These are phyloP conservation scores for Cordyceps sp. DNA, from an alignment of 2,329 filamentous ascomycete genomes.

Conservation along the genomic window DNA sequence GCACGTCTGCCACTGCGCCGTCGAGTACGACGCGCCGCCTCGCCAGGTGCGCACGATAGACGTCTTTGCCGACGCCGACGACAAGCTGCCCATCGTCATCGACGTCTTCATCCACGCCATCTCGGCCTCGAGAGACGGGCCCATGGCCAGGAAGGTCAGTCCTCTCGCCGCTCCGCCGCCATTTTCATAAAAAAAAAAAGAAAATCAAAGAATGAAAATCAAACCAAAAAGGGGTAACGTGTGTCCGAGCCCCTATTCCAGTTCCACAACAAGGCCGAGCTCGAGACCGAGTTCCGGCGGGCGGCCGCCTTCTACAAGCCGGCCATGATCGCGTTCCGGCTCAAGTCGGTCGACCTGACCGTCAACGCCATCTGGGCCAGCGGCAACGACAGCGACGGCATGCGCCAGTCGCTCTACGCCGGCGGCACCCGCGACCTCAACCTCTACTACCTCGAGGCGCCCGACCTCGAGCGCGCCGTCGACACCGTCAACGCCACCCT, in stretches of 20 bases:
- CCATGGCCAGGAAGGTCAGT: background rate
- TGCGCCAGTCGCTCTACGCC: background rate
- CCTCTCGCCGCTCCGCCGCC: background rate
- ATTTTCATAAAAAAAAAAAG: background rate
- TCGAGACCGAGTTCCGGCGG: background rate
- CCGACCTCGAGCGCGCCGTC: background rate
- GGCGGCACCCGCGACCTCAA: background rate
- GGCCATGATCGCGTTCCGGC: background rate
- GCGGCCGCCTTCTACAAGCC: background rate
- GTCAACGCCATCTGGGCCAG: background rate
- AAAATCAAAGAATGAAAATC: too few relatives aligned
- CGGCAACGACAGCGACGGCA: background rate
- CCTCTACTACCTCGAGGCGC: background rate
- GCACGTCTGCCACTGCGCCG: background rate
- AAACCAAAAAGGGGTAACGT: too few relatives aligned
- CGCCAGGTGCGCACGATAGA: background rate
- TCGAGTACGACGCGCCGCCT: background rate
- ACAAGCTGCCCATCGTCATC: background rate
- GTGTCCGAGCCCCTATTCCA: background rate
- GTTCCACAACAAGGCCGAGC: background rate
- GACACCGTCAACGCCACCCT: background rate
- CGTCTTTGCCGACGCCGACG: background rate
- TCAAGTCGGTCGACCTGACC: background rate
- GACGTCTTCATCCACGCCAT: slow-evolving; percentile 1
- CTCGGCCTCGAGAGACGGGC: background rate